Evolutionary conservation across 1,139 yeast genomes (phyloP), one percentile per base, ranked within the genome.

Genomic region (Kurtzmaniella quercitrusa): DNA sequence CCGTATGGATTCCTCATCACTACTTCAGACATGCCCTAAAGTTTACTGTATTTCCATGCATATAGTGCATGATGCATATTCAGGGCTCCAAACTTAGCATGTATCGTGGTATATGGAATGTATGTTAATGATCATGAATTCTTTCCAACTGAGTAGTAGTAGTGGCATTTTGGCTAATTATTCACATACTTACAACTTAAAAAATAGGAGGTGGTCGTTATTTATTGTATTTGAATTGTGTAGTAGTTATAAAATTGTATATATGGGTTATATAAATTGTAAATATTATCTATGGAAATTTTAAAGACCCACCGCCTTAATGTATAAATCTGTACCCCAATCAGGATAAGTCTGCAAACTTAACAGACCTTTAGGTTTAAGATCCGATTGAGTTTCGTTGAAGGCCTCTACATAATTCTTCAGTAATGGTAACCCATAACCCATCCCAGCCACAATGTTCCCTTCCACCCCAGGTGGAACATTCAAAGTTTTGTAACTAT

Each of bases 361-460:
- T 49, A 91, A 74, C 62, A 75, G 79, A 1, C 98, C 98, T 55
- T 76, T 68, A 25, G 61, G 57, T 6, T 51, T 43, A 12, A 46
- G 51, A 5, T 54, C 53, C 7, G 57, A 53, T 3, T 62, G 46
- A 3, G 70, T 61, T 36, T 67, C 71, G 47, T 71, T 70, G 51
- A 73, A 73, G 2, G 69, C 66, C 51, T 73, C 77, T n/a, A 70
- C 63, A 52, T 73, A 73, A 48, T 68, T 68, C 56, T 79, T 78
- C 66, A 93, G 87, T 48, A 91, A 68, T 1, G 98, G 98, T 43
- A 91, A 65, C 0, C 98, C 98, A 58, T 89, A 91, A 0, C 98
- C 98, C 87, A 93, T 85, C 0, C 98, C 98, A 0, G 97, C 96
- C 29, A 90, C 88, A 6, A 81, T 76, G 54, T 84, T 80, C 0